Base-by-base conservation (phyloP, 768 basidiomycete species). In the Paxillus involutus region DNA sequence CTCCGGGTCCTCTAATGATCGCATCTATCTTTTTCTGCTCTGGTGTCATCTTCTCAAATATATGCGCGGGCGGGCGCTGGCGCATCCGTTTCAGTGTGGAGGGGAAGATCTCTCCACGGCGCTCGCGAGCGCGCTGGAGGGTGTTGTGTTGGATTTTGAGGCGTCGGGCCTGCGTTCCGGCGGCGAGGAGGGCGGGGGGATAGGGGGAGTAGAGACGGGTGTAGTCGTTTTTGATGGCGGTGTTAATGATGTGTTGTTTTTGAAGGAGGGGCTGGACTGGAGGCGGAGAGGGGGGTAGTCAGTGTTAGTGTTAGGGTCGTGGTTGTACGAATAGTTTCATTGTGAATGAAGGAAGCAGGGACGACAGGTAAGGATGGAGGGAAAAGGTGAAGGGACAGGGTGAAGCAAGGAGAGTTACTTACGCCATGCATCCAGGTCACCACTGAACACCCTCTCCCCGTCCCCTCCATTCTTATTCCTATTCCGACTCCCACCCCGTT, bases 131-230 rank as follows among this genome's bases (percentile, higher is more conserved):
- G 3, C 73, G 74, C 61, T 85, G 84, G 6, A 77, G 75, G 3
- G 85, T 86, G 69, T 86, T 86, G 71, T 91, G 89, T 6, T 68
- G 71, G 10, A 87, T 73, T 58, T 81, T 85, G 57, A 81, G 80
- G 14, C 75, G 73, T 2, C 86, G 81, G 0, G 89, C 91, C 14
- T 73, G 73, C 36, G 78, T 73, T 43, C 87, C 74, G 35, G 67
- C 63, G 24, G 70, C 72, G 14, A 86, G 62, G 43, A 91, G 71
- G 24, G 77, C 72, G 0, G 76, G 76, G 0, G 85, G 67, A 40
- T 77, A 80, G 0, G 81, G 76, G 47, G 71, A 71, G 6, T 58
- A 41, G 1, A 70, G 58, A 5, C 88, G 82, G 12, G 60, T 60
- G 8, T 63, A 52, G 47, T 85, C 85, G 11, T 69, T 73, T 0